phyloP scores from a whole-genome alignment of 164 flowering plant species.

The Stephania yunnanensis region DNA sequence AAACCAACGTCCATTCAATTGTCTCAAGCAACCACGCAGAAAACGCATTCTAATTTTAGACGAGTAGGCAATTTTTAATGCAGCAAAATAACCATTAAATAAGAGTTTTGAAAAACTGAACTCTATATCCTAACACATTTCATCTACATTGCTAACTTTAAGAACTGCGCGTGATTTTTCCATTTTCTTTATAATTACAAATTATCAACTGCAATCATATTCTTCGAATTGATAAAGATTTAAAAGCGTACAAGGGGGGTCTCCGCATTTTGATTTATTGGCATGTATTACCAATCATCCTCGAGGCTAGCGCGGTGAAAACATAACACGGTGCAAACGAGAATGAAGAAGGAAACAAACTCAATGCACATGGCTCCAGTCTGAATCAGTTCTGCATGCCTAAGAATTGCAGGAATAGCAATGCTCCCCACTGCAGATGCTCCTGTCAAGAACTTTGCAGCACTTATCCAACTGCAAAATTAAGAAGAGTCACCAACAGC shows the following conservation, averaged over 20 bases:
- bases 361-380: constrained; percentile 90
- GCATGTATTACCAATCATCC: constrained; percentile 69
- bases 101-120: too few species aligned
- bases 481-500: not conserved
- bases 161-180: not conserved
- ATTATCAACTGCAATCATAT: not conserved
- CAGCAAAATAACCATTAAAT: too few species aligned
- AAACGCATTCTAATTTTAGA: too few species aligned
- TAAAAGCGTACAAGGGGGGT: not conserved
- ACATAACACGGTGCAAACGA: constrained; percentile 87
- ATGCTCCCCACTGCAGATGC: constrained; percentile 94
- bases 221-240: not conserved
- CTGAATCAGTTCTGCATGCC: constrained; percentile 79
- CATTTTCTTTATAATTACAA: not conserved
- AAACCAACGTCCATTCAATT: too few species aligned
- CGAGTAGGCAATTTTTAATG: not conserved
- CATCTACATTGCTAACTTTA: not conserved
- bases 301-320: constrained; percentile 89
- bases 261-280: not conserved
- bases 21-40: too few species aligned
- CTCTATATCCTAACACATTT: not conserved
- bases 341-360: constrained; percentile 80
- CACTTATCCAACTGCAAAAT: constrained; percentile 39
- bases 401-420: constrained; percentile 88
- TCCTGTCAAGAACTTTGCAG: constrained; percentile 93